Conservation (phyloP, 208 protist species). For the Wallacemonas rigidus region DNA sequence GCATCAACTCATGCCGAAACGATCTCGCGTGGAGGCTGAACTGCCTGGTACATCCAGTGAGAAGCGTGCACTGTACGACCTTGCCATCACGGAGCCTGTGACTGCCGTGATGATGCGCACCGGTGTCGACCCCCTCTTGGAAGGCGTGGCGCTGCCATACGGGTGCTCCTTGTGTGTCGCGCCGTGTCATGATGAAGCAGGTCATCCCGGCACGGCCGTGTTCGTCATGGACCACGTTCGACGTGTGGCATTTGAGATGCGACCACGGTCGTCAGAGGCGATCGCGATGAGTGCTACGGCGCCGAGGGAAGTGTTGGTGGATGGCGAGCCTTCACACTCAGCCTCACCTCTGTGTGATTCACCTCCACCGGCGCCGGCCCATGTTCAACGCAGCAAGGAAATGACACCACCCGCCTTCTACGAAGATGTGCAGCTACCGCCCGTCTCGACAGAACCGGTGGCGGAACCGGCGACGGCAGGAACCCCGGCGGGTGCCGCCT, state of each 20-base stretch:
- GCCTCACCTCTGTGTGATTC: background rate
- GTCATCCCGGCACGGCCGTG: background rate
- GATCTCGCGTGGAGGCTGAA: background rate
- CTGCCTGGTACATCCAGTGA: background rate
- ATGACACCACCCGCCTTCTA: slow-evolving; percentile 6
- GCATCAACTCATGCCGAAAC: background rate
- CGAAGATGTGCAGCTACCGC: background rate
- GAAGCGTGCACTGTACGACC: slow-evolving; percentile 4
- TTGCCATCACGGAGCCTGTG: background rate
- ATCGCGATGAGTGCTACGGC: background rate
- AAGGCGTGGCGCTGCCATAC: background rate
- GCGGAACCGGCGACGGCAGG: background rate
- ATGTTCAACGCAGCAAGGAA: background rate
- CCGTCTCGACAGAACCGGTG: background rate
- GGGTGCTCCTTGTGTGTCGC: slow-evolving; percentile 11
- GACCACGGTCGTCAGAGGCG: background rate
- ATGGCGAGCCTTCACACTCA: background rate
- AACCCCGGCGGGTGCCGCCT: slow-evolving; percentile 1
- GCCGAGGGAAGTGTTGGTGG: background rate
- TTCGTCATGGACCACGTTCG: slow-evolving; percentile 14
- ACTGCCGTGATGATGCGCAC: background rate
- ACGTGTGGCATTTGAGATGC: slow-evolving; percentile 5
- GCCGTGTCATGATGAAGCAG: background rate
- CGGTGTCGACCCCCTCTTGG: background rate
- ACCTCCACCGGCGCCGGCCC: background rate